These are phyloP conservation scores for Vaccinium vitisidaea DNA, from an alignment of 148 eudicot species.

Conservation along the genomic window DNA sequence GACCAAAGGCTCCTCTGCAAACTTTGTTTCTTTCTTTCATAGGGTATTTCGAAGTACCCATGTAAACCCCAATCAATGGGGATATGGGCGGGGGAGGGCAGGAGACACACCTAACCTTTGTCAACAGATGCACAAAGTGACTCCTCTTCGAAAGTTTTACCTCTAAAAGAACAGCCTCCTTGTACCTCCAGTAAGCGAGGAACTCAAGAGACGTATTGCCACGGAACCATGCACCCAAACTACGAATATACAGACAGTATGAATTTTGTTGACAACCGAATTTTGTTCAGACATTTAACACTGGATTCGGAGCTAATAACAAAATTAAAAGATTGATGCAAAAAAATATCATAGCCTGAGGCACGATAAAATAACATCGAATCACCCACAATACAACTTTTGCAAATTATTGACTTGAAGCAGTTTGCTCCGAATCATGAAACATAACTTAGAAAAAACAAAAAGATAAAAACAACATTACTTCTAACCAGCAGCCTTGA, in stretches of 20 bases:
- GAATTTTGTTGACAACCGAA: neutral
- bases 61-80: too few species aligned
- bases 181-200: too few species aligned
- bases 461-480: neutral
- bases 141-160: too few species aligned
- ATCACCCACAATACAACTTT: constrained; percentile 7
- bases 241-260: neutral
- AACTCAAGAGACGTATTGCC: too few species aligned
- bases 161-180: too few species aligned
- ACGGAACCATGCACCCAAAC: too few species aligned
- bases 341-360: neutral
- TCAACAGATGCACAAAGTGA: too few species aligned
- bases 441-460: neutral
- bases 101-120: too few species aligned
- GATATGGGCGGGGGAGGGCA: too few species aligned
- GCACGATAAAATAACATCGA: neutral
- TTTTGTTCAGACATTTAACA: neutral
- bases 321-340: neutral
- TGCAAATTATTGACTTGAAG: constrained; percentile 18
- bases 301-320: neutral
- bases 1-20: neutral
- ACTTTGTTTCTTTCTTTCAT: neutral
- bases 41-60: neutral
- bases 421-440: constrained; percentile 13
- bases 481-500: neutral